phyloP scores from a whole-genome alignment of 73 alveolate species.

The Effrenium voratum region DNA sequence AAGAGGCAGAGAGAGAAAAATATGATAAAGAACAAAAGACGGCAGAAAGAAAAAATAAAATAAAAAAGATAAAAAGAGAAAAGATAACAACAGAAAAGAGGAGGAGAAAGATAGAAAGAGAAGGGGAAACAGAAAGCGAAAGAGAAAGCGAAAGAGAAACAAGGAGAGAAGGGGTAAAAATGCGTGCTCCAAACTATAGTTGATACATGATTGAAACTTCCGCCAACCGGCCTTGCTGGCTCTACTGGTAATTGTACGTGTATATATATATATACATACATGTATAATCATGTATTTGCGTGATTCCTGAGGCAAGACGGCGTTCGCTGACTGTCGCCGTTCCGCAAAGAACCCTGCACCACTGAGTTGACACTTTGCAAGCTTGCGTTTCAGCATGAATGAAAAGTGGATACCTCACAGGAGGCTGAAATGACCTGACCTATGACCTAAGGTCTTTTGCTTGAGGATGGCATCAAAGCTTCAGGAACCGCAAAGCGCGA shows the following conservation, averaged over 20 bases:
- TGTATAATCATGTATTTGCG: too few relatives aligned
- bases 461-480: neutral
- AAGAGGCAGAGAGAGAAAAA: too few relatives aligned
- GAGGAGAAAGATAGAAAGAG: neutral
- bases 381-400: neutral
- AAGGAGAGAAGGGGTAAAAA: neutral
- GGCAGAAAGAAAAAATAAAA: too few relatives aligned
- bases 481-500: too few relatives aligned
- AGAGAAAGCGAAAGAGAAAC: neutral
- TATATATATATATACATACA: too few relatives aligned
- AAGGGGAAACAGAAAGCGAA: neutral
- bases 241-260: neutral
- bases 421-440: neutral
- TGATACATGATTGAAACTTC: neutral
- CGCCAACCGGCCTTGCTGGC: neutral
- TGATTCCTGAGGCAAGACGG: neutral
- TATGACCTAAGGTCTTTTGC: neutral
- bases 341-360: neutral
- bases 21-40: too few relatives aligned
- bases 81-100: neutral
- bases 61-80: too few relatives aligned
- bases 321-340: too few relatives aligned
- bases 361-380: neutral
- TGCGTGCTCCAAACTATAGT: neutral
- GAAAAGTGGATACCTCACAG: too few relatives aligned